These are phyloP conservation scores for Plectranthus barbatus DNA, from an alignment of 257 asterid species.

Conservation along the genomic window DNA sequence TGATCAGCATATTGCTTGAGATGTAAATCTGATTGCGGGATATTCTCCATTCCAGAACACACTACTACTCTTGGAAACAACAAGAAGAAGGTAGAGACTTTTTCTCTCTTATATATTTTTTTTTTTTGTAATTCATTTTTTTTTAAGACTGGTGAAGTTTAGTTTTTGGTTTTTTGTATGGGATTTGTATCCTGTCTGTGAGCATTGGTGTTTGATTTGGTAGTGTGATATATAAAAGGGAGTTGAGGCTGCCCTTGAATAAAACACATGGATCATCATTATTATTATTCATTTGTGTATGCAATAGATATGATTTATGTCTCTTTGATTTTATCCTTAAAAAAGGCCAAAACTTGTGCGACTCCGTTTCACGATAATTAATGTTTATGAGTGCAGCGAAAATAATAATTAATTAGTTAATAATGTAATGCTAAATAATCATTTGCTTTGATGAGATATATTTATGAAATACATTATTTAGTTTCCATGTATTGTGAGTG, in stretches of 20 bases:
- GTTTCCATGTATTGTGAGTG: too few relatives aligned
- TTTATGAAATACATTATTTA: too few relatives aligned
- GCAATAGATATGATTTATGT: neutral
- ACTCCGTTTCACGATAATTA: too few relatives aligned
- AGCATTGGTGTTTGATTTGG: neutral
- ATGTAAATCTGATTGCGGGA: slow-evolving; percentile 59
- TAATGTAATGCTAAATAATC: too few relatives aligned
- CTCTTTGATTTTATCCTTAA: neutral
- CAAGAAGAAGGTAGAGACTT: slow-evolving; percentile 34
- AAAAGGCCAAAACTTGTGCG: too few relatives aligned
- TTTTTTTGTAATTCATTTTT: slow-evolving; percentile 24
- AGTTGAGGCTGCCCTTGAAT: neutral
- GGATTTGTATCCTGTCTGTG: neutral
- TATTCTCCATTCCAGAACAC: slow-evolving; percentile 47
- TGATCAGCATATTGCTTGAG: slow-evolving; percentile 47
- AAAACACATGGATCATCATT: neutral
- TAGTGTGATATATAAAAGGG: neutral
- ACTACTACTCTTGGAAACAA: too few relatives aligned
- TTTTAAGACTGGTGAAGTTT: slow-evolving; percentile 29
- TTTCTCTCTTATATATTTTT: slow-evolving; percentile 38
- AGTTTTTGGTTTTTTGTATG: neutral
- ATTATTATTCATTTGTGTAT: neutral
- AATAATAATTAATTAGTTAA: too few relatives aligned
- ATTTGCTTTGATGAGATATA: too few relatives aligned
- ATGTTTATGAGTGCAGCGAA: too few relatives aligned